Evolutionary conservation across 371 early-diverging fungal genomes (phyloP).

Genomic region (Mucor mucedo): DNA sequence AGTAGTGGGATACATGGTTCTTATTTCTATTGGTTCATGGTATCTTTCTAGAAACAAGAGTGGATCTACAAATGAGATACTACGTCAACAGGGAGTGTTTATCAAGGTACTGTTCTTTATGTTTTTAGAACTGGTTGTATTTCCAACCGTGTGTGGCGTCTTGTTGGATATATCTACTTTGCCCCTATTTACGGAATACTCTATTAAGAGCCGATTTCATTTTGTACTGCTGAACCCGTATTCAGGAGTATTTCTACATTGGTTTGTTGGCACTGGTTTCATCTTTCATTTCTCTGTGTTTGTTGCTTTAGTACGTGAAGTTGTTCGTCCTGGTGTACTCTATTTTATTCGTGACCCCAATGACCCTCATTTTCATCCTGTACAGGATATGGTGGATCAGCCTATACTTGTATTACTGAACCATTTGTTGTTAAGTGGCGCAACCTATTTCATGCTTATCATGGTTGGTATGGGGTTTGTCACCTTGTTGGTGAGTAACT

Average conservation of each 20-base stretch:
- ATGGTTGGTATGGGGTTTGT: conserved; percentile 66
- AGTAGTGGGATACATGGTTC: conserved; percentile 36
- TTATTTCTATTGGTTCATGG: conserved; percentile 43
- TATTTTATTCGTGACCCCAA: conserved; percentile 94
- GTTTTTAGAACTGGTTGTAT: conserved; percentile 75
- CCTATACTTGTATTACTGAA: conserved; percentile 68
- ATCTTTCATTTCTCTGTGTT: conserved; percentile 86
- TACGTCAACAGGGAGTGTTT: conserved; percentile 56
- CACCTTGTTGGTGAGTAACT: conserved; percentile 33
- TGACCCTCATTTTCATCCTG: conserved; percentile 86
- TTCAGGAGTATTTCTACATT: conserved; percentile 77
- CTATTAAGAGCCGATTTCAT: conserved; percentile 55
- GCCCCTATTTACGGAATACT: conserved; percentile 68
- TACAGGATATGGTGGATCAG: conserved; percentile 82
- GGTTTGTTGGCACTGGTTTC: conserved; percentile 88
- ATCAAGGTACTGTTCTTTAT: conserved; percentile 75
- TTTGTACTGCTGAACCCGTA: conserved; percentile 65
- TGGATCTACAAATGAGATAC: conserved; percentile 43
- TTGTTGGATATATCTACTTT: conserved; percentile 78
- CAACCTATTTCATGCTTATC: conserved; percentile 78
- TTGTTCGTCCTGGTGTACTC: conserved; percentile 87
- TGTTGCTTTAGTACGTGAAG: conserved; percentile 70
- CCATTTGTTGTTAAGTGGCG: conserved; percentile 69
- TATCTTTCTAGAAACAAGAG: conserved; percentile 37
- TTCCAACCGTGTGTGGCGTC: conserved; percentile 84